A percentile compares a stretch with the other conserved stretches of the same genome.
phyloP scores from a whole-genome alignment of 1,284 basidiomycete genomes.

The Irpex sp. region DNA sequence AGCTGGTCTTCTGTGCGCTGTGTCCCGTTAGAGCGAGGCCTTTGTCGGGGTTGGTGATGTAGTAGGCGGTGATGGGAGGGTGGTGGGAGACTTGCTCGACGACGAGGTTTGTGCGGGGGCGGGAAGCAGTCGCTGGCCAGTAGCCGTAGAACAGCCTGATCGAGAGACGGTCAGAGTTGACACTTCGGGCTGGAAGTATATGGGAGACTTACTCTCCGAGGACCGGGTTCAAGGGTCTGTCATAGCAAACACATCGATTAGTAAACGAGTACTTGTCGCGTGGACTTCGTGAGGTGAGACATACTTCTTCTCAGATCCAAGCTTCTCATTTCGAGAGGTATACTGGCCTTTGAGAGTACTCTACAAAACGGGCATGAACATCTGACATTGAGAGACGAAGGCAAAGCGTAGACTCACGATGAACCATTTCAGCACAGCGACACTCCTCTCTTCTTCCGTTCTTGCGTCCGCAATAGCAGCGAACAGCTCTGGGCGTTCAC shows the following conservation, averaged over 20 bases:
- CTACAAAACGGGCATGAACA: conserved; percentile 27
- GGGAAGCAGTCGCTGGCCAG: conserved; percentile 82
- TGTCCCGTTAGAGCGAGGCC: conserved; percentile 85
- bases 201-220: conserved; percentile 76
- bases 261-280: too few species aligned
- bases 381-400: not conserved
- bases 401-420: conserved; percentile 50
- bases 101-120: conserved; percentile 81
- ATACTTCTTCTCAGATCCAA: conserved; percentile 98
- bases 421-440: conserved; percentile 87
- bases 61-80: conserved; percentile 85
- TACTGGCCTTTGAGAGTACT: conserved; percentile 94
- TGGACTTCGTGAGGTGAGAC: not conserved
- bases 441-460: conserved; percentile 67
- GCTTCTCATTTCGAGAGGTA: conserved; percentile 87
- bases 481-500: conserved; percentile 84
- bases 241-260: not conserved
- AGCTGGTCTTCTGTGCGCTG: conserved; percentile 95
- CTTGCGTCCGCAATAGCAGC: conserved; percentile 77
- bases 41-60: conserved; percentile 82
- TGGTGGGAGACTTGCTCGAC: conserved; percentile 99
- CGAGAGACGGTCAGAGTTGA: not conserved
- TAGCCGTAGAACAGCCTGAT: conserved; percentile 83
- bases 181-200: conserved; percentile 2
- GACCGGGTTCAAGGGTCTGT: conserved; percentile 90